These are phyloP conservation scores for Uronychia binucleata DNA, from an alignment of 73 alveolate species.

Conservation along the genomic window DNA sequence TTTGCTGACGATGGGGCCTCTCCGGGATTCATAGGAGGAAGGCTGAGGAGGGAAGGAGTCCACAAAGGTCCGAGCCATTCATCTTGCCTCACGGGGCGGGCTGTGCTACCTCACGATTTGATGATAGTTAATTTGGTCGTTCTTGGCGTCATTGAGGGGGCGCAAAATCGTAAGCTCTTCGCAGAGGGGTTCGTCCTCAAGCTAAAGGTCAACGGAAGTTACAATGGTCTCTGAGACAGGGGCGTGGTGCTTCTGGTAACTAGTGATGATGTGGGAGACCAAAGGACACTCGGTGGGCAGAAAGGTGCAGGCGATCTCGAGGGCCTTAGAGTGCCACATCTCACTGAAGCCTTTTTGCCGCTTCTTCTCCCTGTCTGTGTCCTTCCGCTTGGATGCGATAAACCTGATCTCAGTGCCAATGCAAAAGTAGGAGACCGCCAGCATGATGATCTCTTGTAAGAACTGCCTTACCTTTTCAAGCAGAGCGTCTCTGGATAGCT, in stretches of 20 bases:
- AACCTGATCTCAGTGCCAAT: conserved; percentile 92
- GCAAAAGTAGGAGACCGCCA: conserved; percentile 86
- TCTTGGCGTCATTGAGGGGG: conserved; percentile 53
- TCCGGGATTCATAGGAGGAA: no score
- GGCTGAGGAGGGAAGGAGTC: no score
- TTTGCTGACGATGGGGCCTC: no score
- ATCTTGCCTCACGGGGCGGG: not conserved
- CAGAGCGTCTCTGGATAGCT: conserved; percentile 90
- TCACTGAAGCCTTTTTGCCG: conserved; percentile 35
- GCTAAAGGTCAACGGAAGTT: no score
- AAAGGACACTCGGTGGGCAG: conserved; percentile 67
- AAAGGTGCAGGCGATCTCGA: conserved; percentile 46
- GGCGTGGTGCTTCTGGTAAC: conserved; percentile 66
- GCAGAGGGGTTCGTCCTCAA: conserved; percentile 45
- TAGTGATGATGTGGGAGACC: conserved; percentile 57
- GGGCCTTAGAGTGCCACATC: conserved; percentile 69
- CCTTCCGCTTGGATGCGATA: conserved; percentile 35
- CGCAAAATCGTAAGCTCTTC: conserved; percentile 54
- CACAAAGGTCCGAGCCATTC: no score
- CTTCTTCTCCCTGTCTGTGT: conserved; percentile 14
- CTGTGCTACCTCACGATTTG: conserved; percentile 15
- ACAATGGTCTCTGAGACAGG: conserved; percentile 3
- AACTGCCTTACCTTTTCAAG: conserved; percentile 90
- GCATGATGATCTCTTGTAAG: conserved; percentile 82
- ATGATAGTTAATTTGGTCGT: conserved; percentile 35